phyloP scores from a whole-genome alignment of 1,284 basidiomycete genomes.

The Apiotrichum mycotoxinovorans region DNA sequence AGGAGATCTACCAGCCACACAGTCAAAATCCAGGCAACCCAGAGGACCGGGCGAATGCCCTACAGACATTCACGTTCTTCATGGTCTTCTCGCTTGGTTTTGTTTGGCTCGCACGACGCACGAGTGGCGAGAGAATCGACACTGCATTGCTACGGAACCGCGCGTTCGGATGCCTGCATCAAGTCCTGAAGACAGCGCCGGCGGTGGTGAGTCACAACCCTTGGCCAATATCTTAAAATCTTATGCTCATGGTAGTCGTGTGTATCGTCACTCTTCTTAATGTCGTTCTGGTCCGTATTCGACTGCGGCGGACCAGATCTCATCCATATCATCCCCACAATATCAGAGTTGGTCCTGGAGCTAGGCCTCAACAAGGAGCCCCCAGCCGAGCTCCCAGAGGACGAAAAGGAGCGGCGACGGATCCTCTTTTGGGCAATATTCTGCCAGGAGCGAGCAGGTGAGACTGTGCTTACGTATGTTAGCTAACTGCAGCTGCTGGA shows the following conservation, averaged over 20 bases:
- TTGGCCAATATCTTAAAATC: neutral
- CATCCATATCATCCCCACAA: neutral
- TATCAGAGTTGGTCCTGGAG: neutral
- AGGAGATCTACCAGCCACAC: slow-evolving; percentile 5
- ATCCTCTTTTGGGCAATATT: slow-evolving; percentile 9
- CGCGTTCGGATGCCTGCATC: neutral
- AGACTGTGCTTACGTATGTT: neutral
- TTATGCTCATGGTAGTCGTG: slow-evolving; percentile 5
- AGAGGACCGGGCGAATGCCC: slow-evolving; percentile 5
- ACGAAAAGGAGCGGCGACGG: slow-evolving; percentile 8
- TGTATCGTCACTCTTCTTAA: slow-evolving; percentile 1
- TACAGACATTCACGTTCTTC: slow-evolving; percentile 12
- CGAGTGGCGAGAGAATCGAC: slow-evolving; percentile 7
- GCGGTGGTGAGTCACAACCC: slow-evolving; percentile 1
- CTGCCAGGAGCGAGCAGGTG: neutral
- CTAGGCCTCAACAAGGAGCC: slow-evolving; percentile 9
- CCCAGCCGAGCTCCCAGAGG: neutral
- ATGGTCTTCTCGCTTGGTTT: slow-evolving; percentile 2
- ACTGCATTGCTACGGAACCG: slow-evolving; percentile 8
- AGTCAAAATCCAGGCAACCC: neutral
- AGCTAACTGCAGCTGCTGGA: neutral
- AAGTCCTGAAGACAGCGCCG: slow-evolving; percentile 7
- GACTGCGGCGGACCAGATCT: slow-evolving; percentile 10
- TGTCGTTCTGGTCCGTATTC: slow-evolving; percentile 7
- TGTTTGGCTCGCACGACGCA: slow-evolving; percentile 2